These are phyloP conservation scores for Tagetes patula DNA, from an alignment of 129 eudicot genomes.

Conservation along the genomic window DNA sequence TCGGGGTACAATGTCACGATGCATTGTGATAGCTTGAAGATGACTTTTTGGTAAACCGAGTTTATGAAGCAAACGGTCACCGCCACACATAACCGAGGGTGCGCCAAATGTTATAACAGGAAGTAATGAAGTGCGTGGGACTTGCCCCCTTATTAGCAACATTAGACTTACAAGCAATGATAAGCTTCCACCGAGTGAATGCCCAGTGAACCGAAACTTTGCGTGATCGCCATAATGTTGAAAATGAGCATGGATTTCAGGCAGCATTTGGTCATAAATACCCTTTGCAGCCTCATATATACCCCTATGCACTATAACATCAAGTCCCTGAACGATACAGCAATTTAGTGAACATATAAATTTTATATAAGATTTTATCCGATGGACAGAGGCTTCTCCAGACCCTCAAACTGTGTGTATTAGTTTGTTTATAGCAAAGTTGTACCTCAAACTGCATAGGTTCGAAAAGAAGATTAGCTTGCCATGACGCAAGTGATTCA, in stretches of 20 bases:
- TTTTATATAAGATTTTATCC: too few species aligned
- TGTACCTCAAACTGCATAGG: slow-evolving; percentile 86
- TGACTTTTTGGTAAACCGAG: slow-evolving; percentile 81
- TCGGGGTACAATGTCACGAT: slow-evolving; percentile 94
- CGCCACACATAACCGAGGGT: slow-evolving; percentile 90
- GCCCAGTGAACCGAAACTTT: slow-evolving; percentile 88
- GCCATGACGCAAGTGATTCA: slow-evolving; percentile 94
- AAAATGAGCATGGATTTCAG: slow-evolving; percentile 65
- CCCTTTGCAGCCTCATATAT: slow-evolving; percentile 98
- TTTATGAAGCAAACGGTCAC: slow-evolving; percentile 65
- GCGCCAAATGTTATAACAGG: slow-evolving; percentile 90
- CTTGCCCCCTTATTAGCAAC: slow-evolving; percentile 74
- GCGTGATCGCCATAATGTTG: slow-evolving; percentile 61
- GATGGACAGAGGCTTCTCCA: too few species aligned
- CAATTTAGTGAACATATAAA: neutral
- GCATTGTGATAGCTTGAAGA: slow-evolving; percentile 79
- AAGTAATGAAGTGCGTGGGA: slow-evolving; percentile 70
- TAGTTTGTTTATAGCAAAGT: neutral
- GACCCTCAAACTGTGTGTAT: too few species aligned
- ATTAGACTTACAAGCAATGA: slow-evolving; percentile 83
- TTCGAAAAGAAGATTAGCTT: slow-evolving; percentile 93
- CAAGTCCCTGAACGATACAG: slow-evolving; percentile 56
- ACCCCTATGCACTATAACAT: slow-evolving; percentile 87
- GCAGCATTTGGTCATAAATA: slow-evolving; percentile 90
- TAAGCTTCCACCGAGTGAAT: slow-evolving; percentile 98